Conservation (phyloP, 2,329 filamentous ascomycete species). For the Ophiosphaerella herpotricha region DNA sequence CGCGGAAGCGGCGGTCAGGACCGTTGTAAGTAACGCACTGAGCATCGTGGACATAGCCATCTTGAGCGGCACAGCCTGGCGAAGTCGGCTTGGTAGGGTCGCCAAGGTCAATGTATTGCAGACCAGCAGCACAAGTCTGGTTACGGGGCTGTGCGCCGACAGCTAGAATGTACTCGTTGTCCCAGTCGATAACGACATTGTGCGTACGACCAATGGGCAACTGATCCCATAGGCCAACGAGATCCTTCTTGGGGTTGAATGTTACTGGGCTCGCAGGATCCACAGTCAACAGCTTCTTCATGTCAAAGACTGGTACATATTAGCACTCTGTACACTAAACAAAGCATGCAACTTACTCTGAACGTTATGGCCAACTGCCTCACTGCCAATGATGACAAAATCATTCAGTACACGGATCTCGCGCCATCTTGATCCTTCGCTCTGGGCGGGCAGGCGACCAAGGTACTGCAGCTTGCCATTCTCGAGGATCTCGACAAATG, state of each 20-base stretch:
- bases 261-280: constrained; percentile 36
- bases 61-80: constrained; percentile 57
- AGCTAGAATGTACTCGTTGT: constrained; percentile 39
- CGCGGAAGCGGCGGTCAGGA: constrained; percentile 54
- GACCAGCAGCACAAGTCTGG: constrained; percentile 54
- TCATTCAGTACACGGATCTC: constrained; percentile 55
- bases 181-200: constrained; percentile 44
- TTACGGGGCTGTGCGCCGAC: constrained; percentile 41
- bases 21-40: constrained; percentile 62
- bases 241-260: constrained; percentile 36
- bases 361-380: constrained; percentile 58
- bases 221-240: constrained; percentile 31
- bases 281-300: constrained; percentile 52
- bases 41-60: constrained; percentile 66
- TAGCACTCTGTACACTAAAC: constrained; percentile 48
- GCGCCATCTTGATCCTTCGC: constrained; percentile 54
- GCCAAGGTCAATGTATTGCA: constrained; percentile 63
- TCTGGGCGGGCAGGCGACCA: constrained; percentile 55
- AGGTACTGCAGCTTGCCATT: constrained; percentile 58
- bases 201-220: constrained; percentile 44
- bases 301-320: constrained; percentile 38
- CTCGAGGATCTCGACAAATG: constrained; percentile 57
- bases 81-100: constrained; percentile 58
- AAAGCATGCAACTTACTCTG: constrained; percentile 56
- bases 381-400: constrained; percentile 49